Conservation (phyloP, 148 eudicot genomes). For the Vaccinium myrtillus region DNA sequence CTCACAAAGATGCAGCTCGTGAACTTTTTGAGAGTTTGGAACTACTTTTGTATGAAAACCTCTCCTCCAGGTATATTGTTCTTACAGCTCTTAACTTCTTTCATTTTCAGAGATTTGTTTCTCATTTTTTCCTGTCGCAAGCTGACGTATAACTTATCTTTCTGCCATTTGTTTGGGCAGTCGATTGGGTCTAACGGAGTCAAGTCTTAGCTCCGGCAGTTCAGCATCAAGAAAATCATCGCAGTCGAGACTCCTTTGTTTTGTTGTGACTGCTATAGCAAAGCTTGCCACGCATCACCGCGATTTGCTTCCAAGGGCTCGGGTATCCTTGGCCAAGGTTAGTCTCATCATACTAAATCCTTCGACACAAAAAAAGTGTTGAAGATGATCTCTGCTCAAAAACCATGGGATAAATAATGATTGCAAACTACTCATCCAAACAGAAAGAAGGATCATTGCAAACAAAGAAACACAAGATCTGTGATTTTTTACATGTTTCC, state of each 20-base stretch:
- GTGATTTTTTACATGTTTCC: not conserved
- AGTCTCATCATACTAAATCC: conserved; percentile 16
- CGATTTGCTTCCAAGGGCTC: conserved; percentile 92
- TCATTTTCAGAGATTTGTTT: not conserved
- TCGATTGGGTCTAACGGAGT: conserved; percentile 76
- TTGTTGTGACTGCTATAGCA: conserved; percentile 95
- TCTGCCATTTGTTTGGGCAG: conserved; percentile 32
- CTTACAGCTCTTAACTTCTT: not conserved
- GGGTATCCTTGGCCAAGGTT: conserved; percentile 90
- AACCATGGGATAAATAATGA: not conserved
- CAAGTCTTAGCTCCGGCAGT: conserved; percentile 42
- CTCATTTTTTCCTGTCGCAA: not conserved
- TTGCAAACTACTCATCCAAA: not conserved
- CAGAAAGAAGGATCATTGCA: not conserved
- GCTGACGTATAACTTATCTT: conserved; percentile 27
- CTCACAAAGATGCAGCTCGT: conserved; percentile 93
- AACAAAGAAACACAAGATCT: not conserved
- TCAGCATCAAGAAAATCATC: conserved; percentile 55
- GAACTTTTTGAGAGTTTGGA: conserved; percentile 98
- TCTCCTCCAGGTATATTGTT: conserved; percentile 72
- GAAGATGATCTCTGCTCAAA: not conserved
- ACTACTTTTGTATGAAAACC: conserved; percentile 87
- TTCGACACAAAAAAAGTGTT: not conserved
- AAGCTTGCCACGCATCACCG: conserved; percentile 94
- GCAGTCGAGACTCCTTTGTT: conserved; percentile 89